Conservation (phyloP, 352 stramenopile species). For the Paralagenidium karlingii region DNA sequence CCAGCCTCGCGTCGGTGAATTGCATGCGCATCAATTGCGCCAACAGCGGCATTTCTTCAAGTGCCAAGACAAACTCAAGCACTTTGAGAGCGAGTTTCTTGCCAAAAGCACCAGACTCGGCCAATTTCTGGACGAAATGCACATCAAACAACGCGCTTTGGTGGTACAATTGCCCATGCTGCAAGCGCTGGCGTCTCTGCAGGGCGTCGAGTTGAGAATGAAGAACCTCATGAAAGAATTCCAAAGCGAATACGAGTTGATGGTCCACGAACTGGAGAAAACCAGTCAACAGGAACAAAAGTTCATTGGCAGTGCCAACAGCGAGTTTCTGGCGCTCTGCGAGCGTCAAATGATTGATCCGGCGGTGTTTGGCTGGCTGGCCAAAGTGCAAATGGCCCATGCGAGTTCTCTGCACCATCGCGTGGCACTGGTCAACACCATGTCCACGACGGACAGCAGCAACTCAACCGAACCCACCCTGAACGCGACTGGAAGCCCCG, state of each 20-base stretch:
- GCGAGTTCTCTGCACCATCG: too few relatives aligned
- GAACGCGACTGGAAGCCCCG: too few relatives aligned
- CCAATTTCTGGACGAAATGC: constrained; percentile 23
- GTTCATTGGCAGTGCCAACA: too few relatives aligned
- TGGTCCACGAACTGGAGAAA: background rate
- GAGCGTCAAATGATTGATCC: constrained; percentile 37
- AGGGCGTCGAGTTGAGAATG: constrained; percentile 72
- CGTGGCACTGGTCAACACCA: too few relatives aligned
- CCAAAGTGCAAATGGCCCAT: too few relatives aligned
- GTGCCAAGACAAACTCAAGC: constrained; percentile 31
- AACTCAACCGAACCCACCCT: too few relatives aligned
- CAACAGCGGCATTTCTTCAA: constrained; percentile 48
- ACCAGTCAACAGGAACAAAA: constrained; percentile 3
- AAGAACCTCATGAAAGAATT: constrained; percentile 51
- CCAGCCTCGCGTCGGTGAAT: constrained; percentile 72
- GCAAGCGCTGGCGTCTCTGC: constrained; percentile 60
- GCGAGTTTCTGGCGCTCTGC: constrained; percentile 43
- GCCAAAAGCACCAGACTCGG: too few relatives aligned
- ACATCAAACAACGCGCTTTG: constrained; percentile 34
- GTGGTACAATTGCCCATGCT: constrained; percentile 57
- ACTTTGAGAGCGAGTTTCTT: too few relatives aligned
- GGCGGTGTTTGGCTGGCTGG: too few relatives aligned
- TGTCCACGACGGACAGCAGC: too few relatives aligned
- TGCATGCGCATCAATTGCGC: constrained; percentile 66
- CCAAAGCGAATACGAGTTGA: constrained; percentile 14